Evolutionary conservation across 2,329 filamentous ascomycete genomes (phyloP), one percentile per base, ranked within the genome.

Genomic region (Neoascochyta sp.): DNA sequence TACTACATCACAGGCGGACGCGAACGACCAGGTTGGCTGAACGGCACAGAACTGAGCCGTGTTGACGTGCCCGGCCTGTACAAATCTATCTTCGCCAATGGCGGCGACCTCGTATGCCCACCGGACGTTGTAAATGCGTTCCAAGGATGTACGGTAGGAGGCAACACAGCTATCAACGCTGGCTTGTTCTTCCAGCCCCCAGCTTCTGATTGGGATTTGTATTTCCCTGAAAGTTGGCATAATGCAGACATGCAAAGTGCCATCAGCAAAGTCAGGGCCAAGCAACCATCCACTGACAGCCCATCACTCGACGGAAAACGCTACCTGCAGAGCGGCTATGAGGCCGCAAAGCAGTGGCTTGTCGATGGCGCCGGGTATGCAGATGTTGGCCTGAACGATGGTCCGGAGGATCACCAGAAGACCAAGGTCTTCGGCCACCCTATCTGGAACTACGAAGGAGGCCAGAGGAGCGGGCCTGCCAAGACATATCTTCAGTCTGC

Each of bases 151-250:
- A 68, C 69, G 0, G 59, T 75, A 9, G 72, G 73, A 4, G 73
- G 73, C 7, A 68, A 65, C 34, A 71, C 67, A 25, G 71, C 73
- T 7, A 71, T 76, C 52, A 76, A 76, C 32, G 73, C 72, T 5
- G 71, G 71, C 7, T 49, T 75, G 1, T 75, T 67, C 49, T 74
- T 75, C 38, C 66, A 75, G 37, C 72, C 73, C 5, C 72, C 72
- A 1, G 65, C 68, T 1, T 69, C 67, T 2, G 73, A 76, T 39
- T 75, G 68, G 62, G 69, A 75, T 43, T 50, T 63, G 6, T 74
- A 71, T 27, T 68, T 69, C 29, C 70, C 70, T 0, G 38, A 52
- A 0, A 69, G 68, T 9, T 76, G 73, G 73, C 74, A 73, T 47
- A 69, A 64, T 24, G 50, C 47, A 1, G 71, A 75, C 35, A 67